A percentile compares a stretch with the other conserved stretches of the same genome.
Evolutionary conservation across 2,329 filamentous ascomycete species (phyloP).

Genomic region (Xylariaceae sp.): DNA sequence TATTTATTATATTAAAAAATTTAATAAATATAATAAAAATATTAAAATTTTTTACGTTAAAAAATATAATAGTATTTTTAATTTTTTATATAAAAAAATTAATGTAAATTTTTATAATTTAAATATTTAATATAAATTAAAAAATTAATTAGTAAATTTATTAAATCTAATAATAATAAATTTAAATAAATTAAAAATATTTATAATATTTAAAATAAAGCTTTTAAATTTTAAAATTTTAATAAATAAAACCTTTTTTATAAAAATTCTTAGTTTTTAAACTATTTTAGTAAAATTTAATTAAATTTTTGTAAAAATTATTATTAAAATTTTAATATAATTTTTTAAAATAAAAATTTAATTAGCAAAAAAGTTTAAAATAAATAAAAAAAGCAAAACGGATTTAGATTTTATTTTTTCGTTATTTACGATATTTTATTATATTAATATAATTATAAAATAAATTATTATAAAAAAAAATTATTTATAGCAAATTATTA

Average conservation of each 20-base stretch:
- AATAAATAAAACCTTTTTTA: background rate
- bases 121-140: background rate
- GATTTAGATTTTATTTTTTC: background rate
- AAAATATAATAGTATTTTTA: background rate
- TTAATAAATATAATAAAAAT: background rate
- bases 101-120: background rate
- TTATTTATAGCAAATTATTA: background rate
- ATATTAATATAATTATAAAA: background rate
- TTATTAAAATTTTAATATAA: background rate
- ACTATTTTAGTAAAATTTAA: background rate
- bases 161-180: too few relatives aligned
- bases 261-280: background rate
- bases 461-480: background rate
- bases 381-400: too few relatives aligned
- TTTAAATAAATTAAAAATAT: background rate
- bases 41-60: background rate
- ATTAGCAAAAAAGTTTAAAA: background rate
- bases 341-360: background rate
- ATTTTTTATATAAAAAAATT: background rate
- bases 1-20: background rate
- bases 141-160: too few relatives aligned
- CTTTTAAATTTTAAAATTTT: background rate
- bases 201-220: background rate
- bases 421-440: background rate
- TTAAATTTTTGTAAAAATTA: background rate